Conservation (phyloP, 192 early-diverging fungal genomes). For the Podochytrium sp. region DNA sequence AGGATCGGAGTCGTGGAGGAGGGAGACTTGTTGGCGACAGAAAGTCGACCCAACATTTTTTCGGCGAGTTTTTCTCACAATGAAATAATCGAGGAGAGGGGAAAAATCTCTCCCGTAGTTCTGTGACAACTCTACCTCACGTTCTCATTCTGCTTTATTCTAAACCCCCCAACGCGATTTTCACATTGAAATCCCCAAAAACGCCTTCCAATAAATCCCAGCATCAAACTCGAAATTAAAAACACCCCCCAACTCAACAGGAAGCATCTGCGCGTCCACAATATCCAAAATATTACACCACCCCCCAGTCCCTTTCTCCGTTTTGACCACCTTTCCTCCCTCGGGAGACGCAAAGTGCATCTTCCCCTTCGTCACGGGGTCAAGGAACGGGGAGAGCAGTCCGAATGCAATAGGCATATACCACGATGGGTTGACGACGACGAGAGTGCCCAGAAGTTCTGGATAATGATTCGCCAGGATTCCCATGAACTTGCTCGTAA, state of each 20-base stretch:
- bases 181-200: not conserved
- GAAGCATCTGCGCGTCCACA: constrained; percentile 61
- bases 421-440: not conserved
- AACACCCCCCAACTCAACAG: constrained; percentile 73
- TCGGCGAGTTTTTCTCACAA: too few relatives aligned
- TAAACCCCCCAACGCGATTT: too few relatives aligned
- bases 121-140: too few relatives aligned
- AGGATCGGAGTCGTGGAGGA: not conserved
- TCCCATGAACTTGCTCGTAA: constrained; percentile 62
- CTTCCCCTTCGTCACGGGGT: constrained; percentile 80
- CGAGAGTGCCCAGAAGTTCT: not conserved
- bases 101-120: too few relatives aligned
- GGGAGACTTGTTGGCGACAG: not conserved
- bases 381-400: constrained; percentile 80
- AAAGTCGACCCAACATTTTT: too few relatives aligned
- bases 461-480: constrained; percentile 50
- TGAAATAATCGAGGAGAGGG: too few relatives aligned
- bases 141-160: too few relatives aligned
- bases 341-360: constrained; percentile 70
- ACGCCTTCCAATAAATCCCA: constrained; percentile 27
- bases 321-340: constrained; percentile 46
- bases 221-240: constrained; percentile 70
- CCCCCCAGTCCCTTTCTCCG: constrained; percentile 31
- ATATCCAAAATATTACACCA: constrained; percentile 58
- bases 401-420: not conserved